phyloP scores from a whole-genome alignment of 1,284 basidiomycete genomes.

The Anthracocystis walkeri region DNA sequence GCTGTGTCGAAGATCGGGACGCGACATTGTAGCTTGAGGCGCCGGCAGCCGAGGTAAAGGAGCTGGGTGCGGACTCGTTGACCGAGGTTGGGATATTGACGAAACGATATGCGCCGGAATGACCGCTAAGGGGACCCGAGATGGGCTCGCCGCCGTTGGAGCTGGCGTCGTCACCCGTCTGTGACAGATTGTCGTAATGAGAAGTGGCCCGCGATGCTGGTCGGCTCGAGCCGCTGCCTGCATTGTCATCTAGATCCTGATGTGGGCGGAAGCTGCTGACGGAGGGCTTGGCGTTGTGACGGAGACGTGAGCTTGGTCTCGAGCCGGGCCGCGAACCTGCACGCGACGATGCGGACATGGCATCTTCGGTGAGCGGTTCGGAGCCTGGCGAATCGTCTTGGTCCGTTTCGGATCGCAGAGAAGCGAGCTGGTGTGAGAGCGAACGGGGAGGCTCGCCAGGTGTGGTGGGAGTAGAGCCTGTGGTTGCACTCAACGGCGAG shows the following conservation, averaged over 20 bases:
- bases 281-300: conserved; percentile 30
- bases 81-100: neutral
- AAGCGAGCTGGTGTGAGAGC: conserved; percentile 21
- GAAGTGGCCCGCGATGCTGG: conserved; percentile 31
- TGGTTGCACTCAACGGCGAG: conserved; percentile 13
- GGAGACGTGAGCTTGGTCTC: conserved; percentile 34
- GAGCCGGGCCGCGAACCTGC: conserved; percentile 35
- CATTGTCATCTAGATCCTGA: conserved; percentile 18
- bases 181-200: conserved; percentile 18
- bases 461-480: neutral
- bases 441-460: conserved; percentile 24
- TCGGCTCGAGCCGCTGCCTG: conserved; percentile 31
- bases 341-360: conserved; percentile 37
- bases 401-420: conserved; percentile 14
- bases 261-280: conserved; percentile 29
- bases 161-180: conserved; percentile 21
- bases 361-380: conserved; percentile 25
- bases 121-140: conserved; percentile 33
- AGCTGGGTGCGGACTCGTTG: conserved; percentile 16
- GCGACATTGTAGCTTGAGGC: conserved; percentile 11
- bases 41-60: conserved; percentile 1
- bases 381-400: conserved; percentile 35
- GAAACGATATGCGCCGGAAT: conserved; percentile 33
- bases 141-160: conserved; percentile 21
- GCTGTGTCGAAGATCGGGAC: conserved; percentile 12